phyloP scores from a whole-genome alignment of 73 alveolate species.

The Blepharisma stoltei region DNA sequence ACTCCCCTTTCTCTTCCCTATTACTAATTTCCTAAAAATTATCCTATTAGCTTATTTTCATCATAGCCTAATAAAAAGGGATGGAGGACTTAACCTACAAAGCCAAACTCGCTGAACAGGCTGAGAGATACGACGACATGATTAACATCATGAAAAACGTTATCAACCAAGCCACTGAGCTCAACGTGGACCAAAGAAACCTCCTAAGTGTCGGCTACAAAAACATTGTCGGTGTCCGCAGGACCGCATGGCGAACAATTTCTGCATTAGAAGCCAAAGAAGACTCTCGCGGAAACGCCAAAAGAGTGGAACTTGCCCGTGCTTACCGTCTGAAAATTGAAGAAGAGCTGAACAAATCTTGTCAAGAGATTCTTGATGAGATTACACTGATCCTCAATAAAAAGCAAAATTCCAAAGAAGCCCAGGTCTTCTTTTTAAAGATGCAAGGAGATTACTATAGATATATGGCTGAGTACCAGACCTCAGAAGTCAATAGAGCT shows the following conservation, averaged over 20 bases:
- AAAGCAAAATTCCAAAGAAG: constrained; percentile 70
- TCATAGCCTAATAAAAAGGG: too few relatives aligned
- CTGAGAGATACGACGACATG: constrained; percentile 75
- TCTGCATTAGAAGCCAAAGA: constrained; percentile 73
- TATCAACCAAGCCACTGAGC: constrained; percentile 49
- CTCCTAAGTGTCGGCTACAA: constrained; percentile 67
- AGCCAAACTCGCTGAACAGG: constrained; percentile 77
- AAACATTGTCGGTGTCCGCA: constrained; percentile 53
- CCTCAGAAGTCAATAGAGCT: constrained; percentile 73
- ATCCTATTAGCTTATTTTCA: too few relatives aligned
- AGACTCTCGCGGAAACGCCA: constrained; percentile 29
- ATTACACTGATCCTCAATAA: constrained; percentile 54
- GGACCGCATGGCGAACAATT: constrained; percentile 70
- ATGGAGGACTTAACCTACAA: constrained; percentile 53
- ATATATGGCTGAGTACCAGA: constrained; percentile 87
- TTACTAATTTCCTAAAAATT: too few relatives aligned
- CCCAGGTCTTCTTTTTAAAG: constrained; percentile 87
- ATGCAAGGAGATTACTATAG: constrained; percentile 95
- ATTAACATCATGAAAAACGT: constrained; percentile 63
- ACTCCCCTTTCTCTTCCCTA: too few relatives aligned
- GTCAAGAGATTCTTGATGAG: constrained; percentile 72
- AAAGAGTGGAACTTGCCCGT: constrained; percentile 30
- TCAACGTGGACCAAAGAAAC: constrained; percentile 74
- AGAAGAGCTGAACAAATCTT: constrained; percentile 74
- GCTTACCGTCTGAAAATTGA: constrained; percentile 56